These are phyloP conservation scores for Fusarium luffae DNA, from an alignment of 2,329 filamentous ascomycete species.

Conservation along the genomic window DNA sequence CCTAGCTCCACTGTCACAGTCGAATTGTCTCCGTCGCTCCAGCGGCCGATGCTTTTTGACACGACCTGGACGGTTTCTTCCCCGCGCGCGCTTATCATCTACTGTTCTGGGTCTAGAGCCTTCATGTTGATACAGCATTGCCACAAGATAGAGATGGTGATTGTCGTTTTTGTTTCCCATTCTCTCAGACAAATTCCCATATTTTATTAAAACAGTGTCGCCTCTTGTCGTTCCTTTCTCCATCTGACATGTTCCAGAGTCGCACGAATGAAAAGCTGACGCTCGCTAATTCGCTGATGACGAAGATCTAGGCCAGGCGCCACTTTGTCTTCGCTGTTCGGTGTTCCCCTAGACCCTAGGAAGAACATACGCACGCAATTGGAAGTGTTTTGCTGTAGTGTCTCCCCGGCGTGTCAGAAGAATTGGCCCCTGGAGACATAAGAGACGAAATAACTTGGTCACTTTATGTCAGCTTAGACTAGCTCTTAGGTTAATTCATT, in stretches of 20 bases:
- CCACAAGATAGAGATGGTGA: slow-evolving; percentile 20
- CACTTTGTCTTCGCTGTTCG: slow-evolving; percentile 23
- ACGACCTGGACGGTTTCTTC: slow-evolving; percentile 25
- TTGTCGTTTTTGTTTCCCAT: slow-evolving; percentile 35
- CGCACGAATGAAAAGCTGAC: slow-evolving; percentile 21
- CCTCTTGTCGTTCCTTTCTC: slow-evolving; percentile 23
- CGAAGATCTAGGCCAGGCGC: slow-evolving; percentile 31
- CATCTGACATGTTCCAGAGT: slow-evolving; percentile 12
- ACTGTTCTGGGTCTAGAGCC: slow-evolving; percentile 20
- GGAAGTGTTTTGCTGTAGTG: slow-evolving; percentile 1
- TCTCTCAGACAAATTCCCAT: slow-evolving; percentile 30
- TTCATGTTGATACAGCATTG: slow-evolving; percentile 17
- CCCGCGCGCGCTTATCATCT: slow-evolving; percentile 36
- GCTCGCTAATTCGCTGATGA: slow-evolving; percentile 36
- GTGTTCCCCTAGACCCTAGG: slow-evolving; percentile 8
- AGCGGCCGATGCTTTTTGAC: slow-evolving; percentile 21
- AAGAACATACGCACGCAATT: slow-evolving; percentile 22
- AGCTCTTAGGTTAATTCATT: too few relatives aligned
- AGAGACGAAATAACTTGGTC: too few relatives aligned
- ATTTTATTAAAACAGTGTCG: slow-evolving; percentile 20
- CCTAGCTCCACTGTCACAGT: slow-evolving; percentile 2
- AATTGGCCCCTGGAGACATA: too few relatives aligned
- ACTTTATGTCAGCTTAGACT: too few relatives aligned
- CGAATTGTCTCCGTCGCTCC: slow-evolving; percentile 17
- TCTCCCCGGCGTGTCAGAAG: neutral